Evolutionary conservation across 192 early-diverging fungal species (phyloP).

Genomic region (Coemansia sp.): DNA sequence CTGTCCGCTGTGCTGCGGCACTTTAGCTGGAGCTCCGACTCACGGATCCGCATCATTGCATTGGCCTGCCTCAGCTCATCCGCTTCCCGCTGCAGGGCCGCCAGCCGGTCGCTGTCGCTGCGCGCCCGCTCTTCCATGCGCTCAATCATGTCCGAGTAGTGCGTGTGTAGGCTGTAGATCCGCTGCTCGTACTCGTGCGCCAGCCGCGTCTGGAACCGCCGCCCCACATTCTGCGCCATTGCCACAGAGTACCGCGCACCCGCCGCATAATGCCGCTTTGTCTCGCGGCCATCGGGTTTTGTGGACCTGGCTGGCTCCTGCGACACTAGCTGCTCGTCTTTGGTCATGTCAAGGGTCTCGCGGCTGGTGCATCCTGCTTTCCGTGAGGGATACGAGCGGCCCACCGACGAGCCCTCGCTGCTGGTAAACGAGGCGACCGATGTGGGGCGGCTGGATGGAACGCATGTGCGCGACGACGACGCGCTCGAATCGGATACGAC

Average conservation of each 20-base stretch:
- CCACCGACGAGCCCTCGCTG: conserved; percentile 1
- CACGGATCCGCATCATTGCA: conserved; percentile 7
- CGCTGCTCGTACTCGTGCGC: conserved; percentile 46
- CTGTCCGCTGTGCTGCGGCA: background rate
- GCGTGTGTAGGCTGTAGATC: conserved; percentile 44
- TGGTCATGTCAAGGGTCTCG: conserved; percentile 20
- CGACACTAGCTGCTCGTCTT: background rate
- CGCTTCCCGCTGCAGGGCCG: conserved; percentile 16
- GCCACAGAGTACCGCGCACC: conserved; percentile 34
- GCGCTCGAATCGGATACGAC: no score
- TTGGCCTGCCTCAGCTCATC: conserved; percentile 20
- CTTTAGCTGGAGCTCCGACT: conserved; percentile 24
- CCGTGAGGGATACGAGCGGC: no score
- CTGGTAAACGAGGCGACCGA: conserved; percentile 4
- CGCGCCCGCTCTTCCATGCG: conserved; percentile 27
- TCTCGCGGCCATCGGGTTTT: no score
- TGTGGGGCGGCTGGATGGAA: conserved; percentile 7
- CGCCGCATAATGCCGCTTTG: background rate
- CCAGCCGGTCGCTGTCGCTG: conserved; percentile 16
- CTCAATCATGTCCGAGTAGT: conserved; percentile 39
- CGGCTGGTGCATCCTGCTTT: conserved; percentile 17
- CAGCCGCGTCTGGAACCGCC: conserved; percentile 33
- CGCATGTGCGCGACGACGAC: conserved; percentile 11
- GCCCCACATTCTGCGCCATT: conserved; percentile 37
- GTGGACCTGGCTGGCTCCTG: background rate